phyloP scores from a whole-genome alignment of 345 rosid genomes.

The Viola odorata region DNA sequence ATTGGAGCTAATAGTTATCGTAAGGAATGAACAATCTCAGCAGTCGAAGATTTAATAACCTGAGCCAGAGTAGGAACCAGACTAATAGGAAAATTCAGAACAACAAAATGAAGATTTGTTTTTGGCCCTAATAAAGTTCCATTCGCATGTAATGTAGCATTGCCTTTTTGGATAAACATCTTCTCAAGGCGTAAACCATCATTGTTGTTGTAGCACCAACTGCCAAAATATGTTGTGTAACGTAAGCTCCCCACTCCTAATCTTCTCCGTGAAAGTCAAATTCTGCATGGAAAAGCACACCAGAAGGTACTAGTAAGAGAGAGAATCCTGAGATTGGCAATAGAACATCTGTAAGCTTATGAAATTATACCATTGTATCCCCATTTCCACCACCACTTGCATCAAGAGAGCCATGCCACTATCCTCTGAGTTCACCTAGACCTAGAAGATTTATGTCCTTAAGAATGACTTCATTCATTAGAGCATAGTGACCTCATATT shows the following conservation, averaged over 20 bases:
- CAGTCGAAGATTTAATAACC: constrained; percentile 86
- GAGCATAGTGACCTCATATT: constrained; percentile 53
- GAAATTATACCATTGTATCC: constrained; percentile 70
- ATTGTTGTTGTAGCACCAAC: constrained; percentile 92
- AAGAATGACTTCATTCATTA: constrained; percentile 62
- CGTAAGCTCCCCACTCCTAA: constrained; percentile 99
- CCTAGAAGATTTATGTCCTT: constrained; percentile 85
- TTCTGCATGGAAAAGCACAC: constrained; percentile 60
- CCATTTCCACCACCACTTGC: constrained; percentile 99
- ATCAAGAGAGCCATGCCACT: constrained; percentile 92
- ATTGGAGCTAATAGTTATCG: constrained; percentile 79
- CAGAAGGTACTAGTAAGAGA: background rate
- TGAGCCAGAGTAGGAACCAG: constrained; percentile 89
- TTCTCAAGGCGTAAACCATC: constrained; percentile 92
- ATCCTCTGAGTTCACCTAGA: constrained; percentile 87
- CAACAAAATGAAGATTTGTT: constrained; percentile 95
- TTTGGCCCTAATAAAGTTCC: constrained; percentile 88
- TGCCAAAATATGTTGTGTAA: constrained; percentile 81
- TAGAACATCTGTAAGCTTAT: background rate
- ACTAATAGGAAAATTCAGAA: constrained; percentile 89
- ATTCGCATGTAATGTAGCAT: constrained; percentile 96
- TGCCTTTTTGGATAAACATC: constrained; percentile 87
- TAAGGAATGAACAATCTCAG: constrained; percentile 73
- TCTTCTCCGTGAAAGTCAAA: constrained; percentile 97
- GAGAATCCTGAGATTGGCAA: background rate